Percentiles rank a stretch among this genome's conserved stretches.
These are phyloP conservation scores for Aspergillus olivimuriae DNA, from an alignment of 495 filamentous ascomycete genomes.

Conservation along the genomic window DNA sequence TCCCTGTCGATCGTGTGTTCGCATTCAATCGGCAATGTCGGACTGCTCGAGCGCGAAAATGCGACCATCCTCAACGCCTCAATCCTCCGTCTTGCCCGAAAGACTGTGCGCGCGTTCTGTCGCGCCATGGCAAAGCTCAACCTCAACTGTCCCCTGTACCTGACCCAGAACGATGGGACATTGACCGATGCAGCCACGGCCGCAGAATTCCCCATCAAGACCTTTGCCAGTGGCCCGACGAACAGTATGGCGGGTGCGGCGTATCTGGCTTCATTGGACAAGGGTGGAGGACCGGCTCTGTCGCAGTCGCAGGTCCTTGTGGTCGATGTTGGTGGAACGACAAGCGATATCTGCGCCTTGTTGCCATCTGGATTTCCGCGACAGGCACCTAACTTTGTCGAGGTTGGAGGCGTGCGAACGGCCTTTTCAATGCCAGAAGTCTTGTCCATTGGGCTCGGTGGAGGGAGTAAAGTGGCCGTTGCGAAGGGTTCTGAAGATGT, in stretches of 20 bases:
- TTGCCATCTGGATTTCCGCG: slow-evolving; percentile 48
- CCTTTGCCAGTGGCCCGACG: slow-evolving; percentile 44
- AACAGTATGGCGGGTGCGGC: slow-evolving; percentile 46
- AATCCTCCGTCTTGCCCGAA: slow-evolving; percentile 36
- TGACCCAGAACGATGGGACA: slow-evolving; percentile 50
- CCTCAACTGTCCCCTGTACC: slow-evolving; percentile 39
- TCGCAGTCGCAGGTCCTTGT: slow-evolving; percentile 6
- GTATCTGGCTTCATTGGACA: slow-evolving; percentile 24
- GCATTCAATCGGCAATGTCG: slow-evolving; percentile 38
- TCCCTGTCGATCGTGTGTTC: slow-evolving; percentile 30
- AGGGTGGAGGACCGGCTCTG: slow-evolving; percentile 4
- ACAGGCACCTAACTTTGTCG: slow-evolving; percentile 39
- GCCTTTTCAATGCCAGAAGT: slow-evolving; percentile 51
- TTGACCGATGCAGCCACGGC: slow-evolving; percentile 38
- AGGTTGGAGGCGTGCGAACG: slow-evolving; percentile 44
- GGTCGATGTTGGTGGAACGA: slow-evolving; percentile 41
- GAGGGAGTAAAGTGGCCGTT: slow-evolving; percentile 43
- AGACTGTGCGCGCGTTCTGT: slow-evolving; percentile 40
- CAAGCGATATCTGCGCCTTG: slow-evolving; percentile 47
- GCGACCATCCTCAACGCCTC: slow-evolving; percentile 49
- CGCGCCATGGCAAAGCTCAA: slow-evolving; percentile 34
- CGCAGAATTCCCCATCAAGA: slow-evolving; percentile 40
- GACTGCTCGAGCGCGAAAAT: slow-evolving; percentile 48
- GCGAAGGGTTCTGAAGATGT: slow-evolving; percentile 22
- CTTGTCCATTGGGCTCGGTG: slow-evolving; percentile 46